Evolutionary conservation across 2,329 filamentous ascomycete genomes (phyloP).

Genomic region (Stagonosporopsis rhizophila): DNA sequence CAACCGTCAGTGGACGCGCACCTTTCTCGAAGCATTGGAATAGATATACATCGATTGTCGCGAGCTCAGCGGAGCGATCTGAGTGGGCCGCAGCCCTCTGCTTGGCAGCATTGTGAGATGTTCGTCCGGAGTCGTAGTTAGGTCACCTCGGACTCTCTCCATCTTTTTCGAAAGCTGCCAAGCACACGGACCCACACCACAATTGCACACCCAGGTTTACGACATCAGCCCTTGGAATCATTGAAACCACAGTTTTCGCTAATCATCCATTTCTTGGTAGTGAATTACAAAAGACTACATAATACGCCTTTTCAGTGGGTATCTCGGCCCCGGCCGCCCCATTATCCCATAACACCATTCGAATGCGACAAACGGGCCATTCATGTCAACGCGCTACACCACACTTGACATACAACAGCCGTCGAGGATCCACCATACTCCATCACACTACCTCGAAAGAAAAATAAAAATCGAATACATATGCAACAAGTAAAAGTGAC

Average conservation of each 20-base stretch:
- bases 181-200: slow-evolving; percentile 23
- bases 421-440: neutral
- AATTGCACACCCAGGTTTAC: slow-evolving; percentile 12
- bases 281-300: slow-evolving; percentile 18
- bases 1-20: slow-evolving; percentile 27
- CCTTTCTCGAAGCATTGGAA: slow-evolving; percentile 43
- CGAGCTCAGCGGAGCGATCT: slow-evolving; percentile 31
- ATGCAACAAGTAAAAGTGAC: slow-evolving; percentile 8
- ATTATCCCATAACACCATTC: slow-evolving; percentile 13
- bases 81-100: slow-evolving; percentile 53
- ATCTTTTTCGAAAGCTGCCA: slow-evolving; percentile 37
- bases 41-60: slow-evolving; percentile 31
- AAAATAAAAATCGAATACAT: slow-evolving; percentile 17
- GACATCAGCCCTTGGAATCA: neutral
- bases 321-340: slow-evolving; percentile 21
- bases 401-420: slow-evolving; percentile 4
- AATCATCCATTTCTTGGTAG: slow-evolving; percentile 17
- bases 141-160: slow-evolving; percentile 19
- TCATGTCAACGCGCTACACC: neutral
- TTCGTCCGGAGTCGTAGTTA: slow-evolving; percentile 34
- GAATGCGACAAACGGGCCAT: slow-evolving; percentile 10
- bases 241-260: neutral
- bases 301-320: slow-evolving; percentile 29
- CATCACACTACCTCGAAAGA: neutral
- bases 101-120: slow-evolving; percentile 56